These are phyloP conservation scores for Salix purpurea DNA, from an alignment of 345 rosid genomes.

Conservation along the genomic window DNA sequence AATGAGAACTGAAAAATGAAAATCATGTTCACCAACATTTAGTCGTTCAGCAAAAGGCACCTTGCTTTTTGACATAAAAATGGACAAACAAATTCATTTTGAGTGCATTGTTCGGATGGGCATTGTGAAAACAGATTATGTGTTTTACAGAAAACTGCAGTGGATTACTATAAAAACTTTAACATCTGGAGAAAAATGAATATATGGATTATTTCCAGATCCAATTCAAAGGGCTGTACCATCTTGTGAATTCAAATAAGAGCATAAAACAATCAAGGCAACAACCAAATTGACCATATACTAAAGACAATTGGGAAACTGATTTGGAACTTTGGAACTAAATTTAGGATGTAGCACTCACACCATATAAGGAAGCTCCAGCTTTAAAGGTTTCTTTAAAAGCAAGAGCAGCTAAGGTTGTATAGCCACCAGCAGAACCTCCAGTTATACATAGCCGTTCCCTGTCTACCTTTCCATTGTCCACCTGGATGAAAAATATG, in stretches of 20 bases:
- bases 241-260: neutral
- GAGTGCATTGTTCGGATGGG: too few species aligned
- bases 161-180: neutral
- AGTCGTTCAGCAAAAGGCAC: neutral
- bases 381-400: constrained; percentile 82
- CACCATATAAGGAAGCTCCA: constrained; percentile 91
- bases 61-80: neutral
- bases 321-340: neutral
- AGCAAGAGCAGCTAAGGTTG: constrained; percentile 90
- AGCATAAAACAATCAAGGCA: neutral
- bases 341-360: constrained; percentile 33
- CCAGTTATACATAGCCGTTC: constrained; percentile 88
- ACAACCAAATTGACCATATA: neutral
- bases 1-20: neutral
- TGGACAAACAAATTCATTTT: neutral
- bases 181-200: neutral
- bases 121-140: too few species aligned
- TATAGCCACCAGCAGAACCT: constrained; percentile 97
- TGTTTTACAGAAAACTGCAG: too few species aligned
- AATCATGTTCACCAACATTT: neutral
- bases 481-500: constrained; percentile 48
- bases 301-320: neutral
- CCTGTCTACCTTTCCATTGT: constrained; percentile 66
- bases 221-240: neutral
- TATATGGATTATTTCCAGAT: neutral